A percentile compares a stretch with the other conserved stretches of the same genome.
Conservation (phyloP, 2,329 filamentous ascomycete species). For the Emydomyces testavorans region DNA sequence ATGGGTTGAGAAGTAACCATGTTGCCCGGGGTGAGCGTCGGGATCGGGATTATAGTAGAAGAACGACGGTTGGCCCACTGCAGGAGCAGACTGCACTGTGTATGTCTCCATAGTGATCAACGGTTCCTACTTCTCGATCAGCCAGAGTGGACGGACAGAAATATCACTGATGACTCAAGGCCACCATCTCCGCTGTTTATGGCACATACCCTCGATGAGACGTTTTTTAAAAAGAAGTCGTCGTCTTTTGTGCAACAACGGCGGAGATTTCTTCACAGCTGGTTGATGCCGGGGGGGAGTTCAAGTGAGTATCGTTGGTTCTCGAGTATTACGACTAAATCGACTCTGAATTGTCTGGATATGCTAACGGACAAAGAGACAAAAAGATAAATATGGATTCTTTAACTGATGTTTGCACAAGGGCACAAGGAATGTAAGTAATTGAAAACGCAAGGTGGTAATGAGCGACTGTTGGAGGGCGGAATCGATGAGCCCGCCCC, state of each 20-base stretch:
- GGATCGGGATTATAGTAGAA: conserved; percentile 79
- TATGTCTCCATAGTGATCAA: conserved; percentile 10
- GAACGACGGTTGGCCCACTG: conserved; percentile 19
- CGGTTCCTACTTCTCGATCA: conserved; percentile 1
- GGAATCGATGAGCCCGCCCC: not conserved
- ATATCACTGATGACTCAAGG: not conserved
- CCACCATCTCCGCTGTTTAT: not conserved
- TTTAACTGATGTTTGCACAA: not conserved
- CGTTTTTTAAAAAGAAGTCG: not conserved
- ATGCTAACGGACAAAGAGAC: not conserved
- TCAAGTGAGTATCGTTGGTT: not conserved
- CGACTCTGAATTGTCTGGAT: conserved; percentile 1
- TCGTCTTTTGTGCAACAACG: conserved; percentile 3
- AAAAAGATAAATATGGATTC: not conserved
- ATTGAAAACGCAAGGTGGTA: conserved; percentile 1
- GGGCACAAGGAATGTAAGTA: conserved; percentile 9
- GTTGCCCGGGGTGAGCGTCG: conserved; percentile 58
- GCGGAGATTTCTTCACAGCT: too few relatives aligned
- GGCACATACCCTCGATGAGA: conserved; percentile 3
- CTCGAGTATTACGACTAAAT: conserved; percentile 9
- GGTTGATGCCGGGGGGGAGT: too few relatives aligned
- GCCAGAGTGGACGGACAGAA: not conserved
- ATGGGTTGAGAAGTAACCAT: conserved; percentile 62
- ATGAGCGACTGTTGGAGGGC: conserved; percentile 8
- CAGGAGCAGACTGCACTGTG: conserved; percentile 7